Evolutionary conservation across 441 rosid genomes (phyloP), one percentile per base, ranked within the genome.

Genomic region (Eutrema salsugineum): DNA sequence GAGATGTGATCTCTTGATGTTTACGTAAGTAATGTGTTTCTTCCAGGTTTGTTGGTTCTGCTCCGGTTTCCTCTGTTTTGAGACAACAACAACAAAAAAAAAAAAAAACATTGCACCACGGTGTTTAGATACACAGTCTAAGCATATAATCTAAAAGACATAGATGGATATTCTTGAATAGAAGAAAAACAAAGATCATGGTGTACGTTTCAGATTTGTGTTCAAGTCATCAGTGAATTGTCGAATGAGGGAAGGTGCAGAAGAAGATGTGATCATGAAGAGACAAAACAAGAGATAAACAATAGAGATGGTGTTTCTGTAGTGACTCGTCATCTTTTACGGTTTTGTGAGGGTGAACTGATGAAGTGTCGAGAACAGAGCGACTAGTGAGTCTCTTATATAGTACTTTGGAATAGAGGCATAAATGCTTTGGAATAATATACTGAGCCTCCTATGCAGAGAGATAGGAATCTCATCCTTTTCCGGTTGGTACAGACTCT

Each of bases 171-270:
- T 27, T 51, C 28, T 59, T 59, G 32, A n/a, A 60, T 11, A 32
- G 5, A 49, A 35, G 27, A 63, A 1, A 11, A 39, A 15, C n/a
- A 5, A n/a, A 19, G 4, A 56, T 57, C 22, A 20, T 6, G 4
- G 22, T 44, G 6, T 71, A 71, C 68, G 68, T 14, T 62, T 68
- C 9, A 51, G 11, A 14, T 51, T 61, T 63, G 47, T 20, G 69
- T 53, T 71, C 38, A 32, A 11, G 6, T 17, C 76, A 42, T 63
- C 70, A 7, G 70, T 61, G 60, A 62, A 4, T 16, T 71, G 69
- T 42, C 70, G 46, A 20, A 63, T 53, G 69, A 42, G 6, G 17
- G 63, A 63, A 2, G 4, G 2, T 20, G 76, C 19, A 15, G 63
- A 14, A 1, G 46, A 24, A 63, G 15, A 44, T 6, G 63, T 30